These are phyloP conservation scores for Eucalyptus curtisii DNA, from an alignment of 345 rosid genomes.

Conservation along the genomic window DNA sequence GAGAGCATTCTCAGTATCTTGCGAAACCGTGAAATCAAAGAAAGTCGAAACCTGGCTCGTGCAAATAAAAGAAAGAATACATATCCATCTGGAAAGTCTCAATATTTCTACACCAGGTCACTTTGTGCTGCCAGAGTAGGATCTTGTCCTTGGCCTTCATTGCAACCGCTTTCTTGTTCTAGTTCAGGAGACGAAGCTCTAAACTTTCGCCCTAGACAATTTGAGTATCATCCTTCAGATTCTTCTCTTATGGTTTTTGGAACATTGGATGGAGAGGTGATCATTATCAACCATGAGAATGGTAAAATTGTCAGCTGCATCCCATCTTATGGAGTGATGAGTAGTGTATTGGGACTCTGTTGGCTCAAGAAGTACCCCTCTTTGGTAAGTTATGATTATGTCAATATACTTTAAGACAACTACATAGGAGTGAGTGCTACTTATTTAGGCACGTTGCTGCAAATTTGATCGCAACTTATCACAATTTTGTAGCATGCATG, in stretches of 20 bases:
- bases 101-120: constrained; percentile 49
- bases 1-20: constrained; percentile 64
- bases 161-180: constrained; percentile 53
- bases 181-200: constrained; percentile 22
- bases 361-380: constrained; percentile 86
- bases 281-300: constrained; percentile 81
- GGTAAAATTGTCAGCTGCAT: constrained; percentile 63
- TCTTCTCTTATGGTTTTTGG: constrained; percentile 79
- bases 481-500: not conserved
- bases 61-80: constrained; percentile 12
- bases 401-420: not conserved
- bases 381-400: constrained; percentile 35
- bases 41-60: constrained; percentile 4
- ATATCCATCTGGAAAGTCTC: constrained; percentile 33
- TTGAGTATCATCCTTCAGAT: constrained; percentile 85
- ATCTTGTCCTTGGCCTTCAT: constrained; percentile 66
- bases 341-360: constrained; percentile 86
- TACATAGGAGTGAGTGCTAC: not conserved
- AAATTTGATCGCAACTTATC: not conserved
- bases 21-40: constrained; percentile 65
- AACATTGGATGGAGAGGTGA: constrained; percentile 90
- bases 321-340: constrained; percentile 63
- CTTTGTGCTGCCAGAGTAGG: constrained; percentile 89
- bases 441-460: not conserved
- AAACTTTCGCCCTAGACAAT: constrained; percentile 81